Evolutionary conservation across 2,329 filamentous ascomycete genomes (phyloP), one percentile per base, ranked within the genome.

Genomic region (Arthrobotrys entomopaga): DNA sequence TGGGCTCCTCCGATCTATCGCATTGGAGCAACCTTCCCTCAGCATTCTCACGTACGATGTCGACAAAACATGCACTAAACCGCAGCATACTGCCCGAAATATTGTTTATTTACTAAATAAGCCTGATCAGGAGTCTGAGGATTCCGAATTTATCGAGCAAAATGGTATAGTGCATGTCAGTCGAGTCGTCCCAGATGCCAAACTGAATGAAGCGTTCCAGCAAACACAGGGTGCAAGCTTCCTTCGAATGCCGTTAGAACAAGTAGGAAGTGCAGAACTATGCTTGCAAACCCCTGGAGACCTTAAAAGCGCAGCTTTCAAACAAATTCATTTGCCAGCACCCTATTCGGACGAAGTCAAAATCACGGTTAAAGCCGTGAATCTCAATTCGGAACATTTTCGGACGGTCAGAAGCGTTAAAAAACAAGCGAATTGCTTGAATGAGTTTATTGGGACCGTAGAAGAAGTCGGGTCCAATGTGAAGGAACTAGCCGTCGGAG

Each of bases 91-190:
- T 15, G 49, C 52, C 20, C 19, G 16, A 22, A 66, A 73, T 26
- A 71, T 77, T 16, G 26, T 74, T 16, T 63, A 64, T 5, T 7
- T 76, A 2, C 29, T 76, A 10, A 63, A 71, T 22, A 52, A 22
- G 19, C 16, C 16, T 54, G 20, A 11, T 49, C n/a, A 57, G 19
- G n/a, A 50, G 7, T 13, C 53, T 11, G 42, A 56, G 11, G 80
- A 82, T 48, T 70, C 76, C 10, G 81, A 81, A 34, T 79, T 78
- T 20, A 71, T 66, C 7, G 80, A 80, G 79, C 78, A 78, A 16
- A 71, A 79, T 42, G 79, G 79, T 11, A 78, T 78, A 34, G 43
- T 80, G n/a, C 79, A 79, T 76, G 77, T 81, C 1, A 79, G 79
- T 54, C 78, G 80, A 6, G 63, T 46, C 13, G 74, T 79, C 7